Evolutionary conservation across 371 early-diverging fungal genomes (phyloP), one percentile per base, ranked within the genome.

Genomic region (Chytridiales sp.): DNA sequence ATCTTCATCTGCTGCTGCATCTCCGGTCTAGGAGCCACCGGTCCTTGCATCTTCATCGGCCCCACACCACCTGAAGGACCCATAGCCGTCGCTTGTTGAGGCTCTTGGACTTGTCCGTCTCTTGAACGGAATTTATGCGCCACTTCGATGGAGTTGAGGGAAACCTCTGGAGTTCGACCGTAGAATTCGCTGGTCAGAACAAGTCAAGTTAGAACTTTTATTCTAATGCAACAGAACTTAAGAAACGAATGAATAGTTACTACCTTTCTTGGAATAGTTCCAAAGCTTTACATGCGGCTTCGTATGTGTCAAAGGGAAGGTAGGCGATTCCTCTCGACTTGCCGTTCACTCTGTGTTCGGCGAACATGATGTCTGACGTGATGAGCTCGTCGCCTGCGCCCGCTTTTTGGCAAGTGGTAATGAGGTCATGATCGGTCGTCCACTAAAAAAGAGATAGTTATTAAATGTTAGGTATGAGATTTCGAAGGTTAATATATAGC

Each of bases 351-450:
- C 68, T 53, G 30, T 56, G 49, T 44, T 76, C 73, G 4, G 51
- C 24, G 46, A 76, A 76, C 21, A 62, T 38, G 3, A 76, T 31
- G 47, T 76, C 76, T 26, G 31, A 35, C 8, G 36, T 40, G 1
- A 67, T 24, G 22, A 73, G 64, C 11, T 54, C 36, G 30, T 70
- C 67, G 9, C 29, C 36, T 9, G 54, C 53, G 1, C 76, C 76
- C 19, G 74, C 69, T 30, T 67, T 59, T 19, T 27, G 17, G 22
- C 62, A 36, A 1, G 70, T 62, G 5, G 54, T 32, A 31, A 52
- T 59, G 24, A 76, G 48, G 36, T 76, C 73, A 5, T 64, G 54
- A 52, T 73, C 76, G 2, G 73, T 65, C 4, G 76, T 76, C 70
- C 72, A 76, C 76, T 74, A 50, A n/a, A n/a, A n/a, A n/a, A 54